Base-by-base conservation (phyloP, 2,329 filamentous ascomycete genomes). In the Botrytis deweyae region DNA sequence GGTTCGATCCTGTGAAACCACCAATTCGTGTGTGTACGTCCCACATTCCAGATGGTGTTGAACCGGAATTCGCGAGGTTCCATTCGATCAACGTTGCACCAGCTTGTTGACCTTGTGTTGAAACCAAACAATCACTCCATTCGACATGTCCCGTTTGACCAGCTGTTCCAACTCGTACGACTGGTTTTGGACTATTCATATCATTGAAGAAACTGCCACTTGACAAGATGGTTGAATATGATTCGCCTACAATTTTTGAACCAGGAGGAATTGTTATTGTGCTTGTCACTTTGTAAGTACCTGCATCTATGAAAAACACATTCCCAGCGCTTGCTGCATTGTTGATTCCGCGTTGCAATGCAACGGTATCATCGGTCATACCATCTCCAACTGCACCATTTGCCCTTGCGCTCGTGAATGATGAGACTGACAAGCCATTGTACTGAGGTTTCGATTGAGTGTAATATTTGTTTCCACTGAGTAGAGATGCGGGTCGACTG, bases 71-170 rank as follows among this genome's bases (percentile, higher is more conserved):
- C 14, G 81, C 83, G 3, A 92, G 82, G 79, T 93, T 93, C 86
- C 88, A 92, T 77, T 93, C 84, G 85, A 92, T 86, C 12, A 93
- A 82, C 3, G 91, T 85, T 0, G 90, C 90, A 77, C 79, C 91
- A 1, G 87, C 85, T 38, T 88, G 85, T 18, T 74, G 64, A 38
- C 77, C 95, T 82, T 97, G 93, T 29, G 76, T 80, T 29, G 74
- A 78, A 66, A 93, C 84, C 38, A 93, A 86, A 79, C 91, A 86
- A 75, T 91, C 89, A 1, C 86, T 87, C 83, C 88, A 88, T 80
- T 93, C 89, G 9, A 92, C 84, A 3, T 81, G 82, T 14, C 91
- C 91, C 1, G 81, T 81, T 20, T 91, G 85, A 7, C 90, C 89
- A 4, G 83, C 81, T 25, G 91, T 83, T 22, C 88, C 89, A 7